Conservation (phyloP, 164 flowering plant species). For the Chimonanthus salicifolius region DNA sequence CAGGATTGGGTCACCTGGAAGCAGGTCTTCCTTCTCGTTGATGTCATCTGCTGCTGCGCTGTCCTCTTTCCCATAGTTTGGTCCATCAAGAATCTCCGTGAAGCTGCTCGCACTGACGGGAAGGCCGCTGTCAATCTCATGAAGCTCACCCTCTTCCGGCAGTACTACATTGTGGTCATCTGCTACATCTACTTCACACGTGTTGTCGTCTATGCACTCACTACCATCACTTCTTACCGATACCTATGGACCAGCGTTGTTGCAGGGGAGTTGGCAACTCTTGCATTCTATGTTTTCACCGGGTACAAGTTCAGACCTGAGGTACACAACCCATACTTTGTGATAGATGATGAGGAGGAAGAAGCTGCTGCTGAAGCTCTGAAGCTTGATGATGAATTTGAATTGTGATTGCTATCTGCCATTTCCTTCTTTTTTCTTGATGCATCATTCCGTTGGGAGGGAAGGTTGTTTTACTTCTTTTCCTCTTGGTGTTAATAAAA, state of each 20-base stretch:
- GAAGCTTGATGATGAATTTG: conserved; percentile 74
- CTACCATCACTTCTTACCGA: conserved; percentile 72
- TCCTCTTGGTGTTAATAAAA: not conserved
- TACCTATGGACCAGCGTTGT: conserved; percentile 81
- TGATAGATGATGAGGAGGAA: conserved; percentile 86
- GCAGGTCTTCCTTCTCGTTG: conserved; percentile 80
- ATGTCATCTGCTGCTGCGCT: conserved; percentile 88
- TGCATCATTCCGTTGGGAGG: not conserved
- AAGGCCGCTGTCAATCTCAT: conserved; percentile 90
- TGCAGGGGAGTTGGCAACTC: conserved; percentile 78
- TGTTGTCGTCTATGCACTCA: conserved; percentile 75
- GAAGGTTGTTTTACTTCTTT: not conserved
- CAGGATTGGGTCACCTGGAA: conserved; percentile 85
- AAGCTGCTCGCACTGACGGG: conserved; percentile 86
- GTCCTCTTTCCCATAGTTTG: conserved; percentile 91
- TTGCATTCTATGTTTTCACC: conserved; percentile 73
- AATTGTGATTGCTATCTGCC: conserved; percentile 34
- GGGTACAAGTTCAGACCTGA: conserved; percentile 85
- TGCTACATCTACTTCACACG: conserved; percentile 92
- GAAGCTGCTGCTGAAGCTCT: conserved; percentile 73
- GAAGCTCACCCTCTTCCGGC: conserved; percentile 83
- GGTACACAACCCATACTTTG: conserved; percentile 81
- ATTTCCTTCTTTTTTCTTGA: not conserved
- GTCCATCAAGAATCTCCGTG: conserved; percentile 87
- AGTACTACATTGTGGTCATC: conserved; percentile 82